Percentiles rank a stretch among this genome's conserved stretches.
These are phyloP conservation scores for Jacaranda mimosifolia DNA, from an alignment of 257 asterid genomes.

Conservation along the genomic window DNA sequence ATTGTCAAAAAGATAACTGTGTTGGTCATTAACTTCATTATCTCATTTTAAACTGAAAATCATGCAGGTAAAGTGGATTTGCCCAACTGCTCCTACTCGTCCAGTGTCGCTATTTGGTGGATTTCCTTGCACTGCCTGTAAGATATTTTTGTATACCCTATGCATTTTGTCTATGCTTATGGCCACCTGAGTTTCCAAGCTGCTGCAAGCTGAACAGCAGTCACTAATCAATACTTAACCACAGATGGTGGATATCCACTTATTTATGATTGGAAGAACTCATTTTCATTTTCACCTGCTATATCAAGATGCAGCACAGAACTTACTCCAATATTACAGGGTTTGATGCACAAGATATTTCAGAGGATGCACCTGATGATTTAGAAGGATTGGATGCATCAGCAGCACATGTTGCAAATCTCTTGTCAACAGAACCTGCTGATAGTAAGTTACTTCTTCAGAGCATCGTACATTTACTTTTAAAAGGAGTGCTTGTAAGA, in stretches of 20 bases:
- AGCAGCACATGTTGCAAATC: constrained; percentile 85
- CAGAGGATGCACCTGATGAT: constrained; percentile 74
- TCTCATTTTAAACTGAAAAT: constrained; percentile 23
- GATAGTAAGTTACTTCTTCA: constrained; percentile 55
- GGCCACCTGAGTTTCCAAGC: too few species aligned
- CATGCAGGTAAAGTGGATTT: constrained; percentile 86
- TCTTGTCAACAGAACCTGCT: constrained; percentile 79
- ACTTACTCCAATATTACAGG: constrained; percentile 49
- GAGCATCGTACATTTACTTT: neutral
- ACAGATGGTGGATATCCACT: too few species aligned
- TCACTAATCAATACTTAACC: too few species aligned
- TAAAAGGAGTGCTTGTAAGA: neutral
- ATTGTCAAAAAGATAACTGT: neutral
- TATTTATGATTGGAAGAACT: neutral
- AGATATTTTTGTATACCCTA: constrained; percentile 34
- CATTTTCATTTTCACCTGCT: constrained; percentile 13
- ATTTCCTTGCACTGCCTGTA: constrained; percentile 88
- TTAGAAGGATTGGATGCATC: constrained; percentile 79
- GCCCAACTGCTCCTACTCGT: constrained; percentile 92
- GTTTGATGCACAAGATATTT: constrained; percentile 79
- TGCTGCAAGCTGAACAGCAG: too few species aligned
- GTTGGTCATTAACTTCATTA: too few species aligned
- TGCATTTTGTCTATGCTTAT: neutral
- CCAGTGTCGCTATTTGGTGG: constrained; percentile 85
- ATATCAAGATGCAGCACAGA: neutral